Base-by-base conservation (phyloP, 108 stramenopile genomes). In the Nitzschia sp. region DNA sequence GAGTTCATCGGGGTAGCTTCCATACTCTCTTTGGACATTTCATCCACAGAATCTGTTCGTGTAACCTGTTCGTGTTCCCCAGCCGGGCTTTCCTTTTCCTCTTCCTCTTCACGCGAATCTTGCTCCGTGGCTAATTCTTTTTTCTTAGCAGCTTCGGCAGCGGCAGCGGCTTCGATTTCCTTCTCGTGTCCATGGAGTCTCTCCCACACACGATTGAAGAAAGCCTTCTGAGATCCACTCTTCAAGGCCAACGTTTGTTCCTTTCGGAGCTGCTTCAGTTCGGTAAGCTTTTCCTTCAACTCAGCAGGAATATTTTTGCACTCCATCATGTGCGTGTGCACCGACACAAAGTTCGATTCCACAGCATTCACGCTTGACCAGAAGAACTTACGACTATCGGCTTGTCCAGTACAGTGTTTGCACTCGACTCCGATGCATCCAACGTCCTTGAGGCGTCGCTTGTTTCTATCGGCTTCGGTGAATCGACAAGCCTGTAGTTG, bases 281-380 rank as follows among this genome's bases (percentile, higher is more conserved):
- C 52, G 2, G 80, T 74, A 17, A 95, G 80, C 19, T 81, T 65
- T 11, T 78, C 78, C 72, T 88, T 92, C 34, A 92, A 46, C n/a
- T 72, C 74, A 17, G 70, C 69, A 15, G 89, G 85, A 36, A 92
- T 71, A 48, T 72, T 73, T 33, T 78, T 82, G 74, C 94, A 95
- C 63, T 86, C 89, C 88, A 92, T 76, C 88, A 95, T 89, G 59
- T 95, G 94, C 5, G 94, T 92, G 73, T 95, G 94, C 1, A 95
- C 94, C 27, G 88, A 90, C 29, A 95, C 91, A 74, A 95, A 95
- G 68, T 95, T 95, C 2, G 90, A 92, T 67, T 95, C 94, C 0
- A 91, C 94, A 13, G 94, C 94, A 44, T 71, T 89, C n/a, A 95
- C 94, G 36, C 88, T 89, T 9, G 89, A 91, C 94, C 94, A 95